Evolutionary conservation across 441 rosid species (phyloP).

Genomic region (Pelargonium citronellum): DNA sequence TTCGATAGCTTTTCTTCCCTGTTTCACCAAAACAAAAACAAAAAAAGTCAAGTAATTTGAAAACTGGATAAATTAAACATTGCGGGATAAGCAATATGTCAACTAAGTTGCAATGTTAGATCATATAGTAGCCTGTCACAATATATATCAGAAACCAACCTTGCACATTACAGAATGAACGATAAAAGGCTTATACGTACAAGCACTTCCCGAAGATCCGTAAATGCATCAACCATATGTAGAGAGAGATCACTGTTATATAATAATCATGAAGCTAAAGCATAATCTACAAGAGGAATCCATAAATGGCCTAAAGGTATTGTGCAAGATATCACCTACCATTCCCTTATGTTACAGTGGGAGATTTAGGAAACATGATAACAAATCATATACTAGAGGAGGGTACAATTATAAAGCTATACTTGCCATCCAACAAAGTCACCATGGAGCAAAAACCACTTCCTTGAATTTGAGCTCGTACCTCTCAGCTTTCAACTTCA

Average conservation of each 20-base stretch:
- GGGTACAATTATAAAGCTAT: background rate
- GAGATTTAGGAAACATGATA: slow-evolving; percentile 2
- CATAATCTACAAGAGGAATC: background rate
- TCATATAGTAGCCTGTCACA: too few species aligned
- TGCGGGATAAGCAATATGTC: background rate
- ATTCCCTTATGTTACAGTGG: background rate
- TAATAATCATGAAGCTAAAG: background rate
- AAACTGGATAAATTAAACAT: background rate
- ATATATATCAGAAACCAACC: too few species aligned
- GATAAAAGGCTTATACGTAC: too few species aligned
- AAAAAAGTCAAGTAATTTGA: background rate
- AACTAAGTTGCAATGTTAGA: background rate
- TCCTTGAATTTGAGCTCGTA: slow-evolving; percentile 46
- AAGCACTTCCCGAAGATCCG: too few species aligned
- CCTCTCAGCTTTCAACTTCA: slow-evolving; percentile 42
- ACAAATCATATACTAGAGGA: background rate
- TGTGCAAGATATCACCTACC: background rate
- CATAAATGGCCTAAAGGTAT: background rate
- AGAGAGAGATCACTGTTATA: background rate
- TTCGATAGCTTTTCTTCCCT: background rate
- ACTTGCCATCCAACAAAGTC: slow-evolving; percentile 14
- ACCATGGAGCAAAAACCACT: slow-evolving; percentile 55
- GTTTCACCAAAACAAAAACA: background rate
- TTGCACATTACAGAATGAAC: background rate
- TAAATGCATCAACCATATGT: too few species aligned